Evolutionary conservation across 805 yeast species (phyloP).

Genomic region (Kuraishia cidri): DNA sequence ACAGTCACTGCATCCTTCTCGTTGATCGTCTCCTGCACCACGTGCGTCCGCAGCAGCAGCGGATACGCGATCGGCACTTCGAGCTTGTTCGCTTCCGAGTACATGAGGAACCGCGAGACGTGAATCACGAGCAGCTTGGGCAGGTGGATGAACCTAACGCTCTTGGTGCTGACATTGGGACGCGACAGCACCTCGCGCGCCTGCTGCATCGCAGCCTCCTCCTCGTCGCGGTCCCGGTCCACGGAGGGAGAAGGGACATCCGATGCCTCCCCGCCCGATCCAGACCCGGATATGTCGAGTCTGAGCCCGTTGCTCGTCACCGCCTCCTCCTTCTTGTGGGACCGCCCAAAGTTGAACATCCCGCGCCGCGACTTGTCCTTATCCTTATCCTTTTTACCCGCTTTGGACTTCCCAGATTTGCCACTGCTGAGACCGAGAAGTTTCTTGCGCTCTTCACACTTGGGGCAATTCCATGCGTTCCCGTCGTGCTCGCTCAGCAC

Average conservation of each 20-base stretch:
- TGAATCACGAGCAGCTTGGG: conserved; percentile 25
- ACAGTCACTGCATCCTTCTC: conserved; percentile 7
- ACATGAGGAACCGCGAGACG: conserved; percentile 30
- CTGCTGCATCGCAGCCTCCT: too few species aligned
- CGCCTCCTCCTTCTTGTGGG: conserved; percentile 21
- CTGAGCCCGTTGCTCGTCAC: too few species aligned
- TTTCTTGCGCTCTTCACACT: conserved; percentile 33
- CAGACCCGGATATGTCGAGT: too few species aligned
- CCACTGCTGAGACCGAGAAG: too few species aligned
- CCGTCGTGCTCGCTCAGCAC: conserved; percentile 56
- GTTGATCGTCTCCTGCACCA: conserved; percentile 20
- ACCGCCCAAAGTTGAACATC: too few species aligned
- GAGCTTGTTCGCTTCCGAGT: conserved; percentile 44
- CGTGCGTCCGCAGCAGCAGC: conserved; percentile 36
- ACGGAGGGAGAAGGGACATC: too few species aligned
- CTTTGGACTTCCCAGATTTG: too few species aligned
- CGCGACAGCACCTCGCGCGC: conserved; percentile 2
- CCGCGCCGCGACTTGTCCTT: conserved; percentile 8
- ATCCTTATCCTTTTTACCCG: conserved; percentile 3
- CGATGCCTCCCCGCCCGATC: too few species aligned
- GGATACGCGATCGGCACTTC: conserved; percentile 49
- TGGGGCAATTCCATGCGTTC: conserved; percentile 82
- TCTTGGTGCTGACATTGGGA: conserved; percentile 16
- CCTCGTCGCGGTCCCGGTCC: too few species aligned
- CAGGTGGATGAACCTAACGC: conserved; percentile 4